Evolutionary conservation across 495 filamentous ascomycete species (phyloP), one percentile per base, ranked within the genome.

Genomic region (Pseudevernia furfuracea): DNA sequence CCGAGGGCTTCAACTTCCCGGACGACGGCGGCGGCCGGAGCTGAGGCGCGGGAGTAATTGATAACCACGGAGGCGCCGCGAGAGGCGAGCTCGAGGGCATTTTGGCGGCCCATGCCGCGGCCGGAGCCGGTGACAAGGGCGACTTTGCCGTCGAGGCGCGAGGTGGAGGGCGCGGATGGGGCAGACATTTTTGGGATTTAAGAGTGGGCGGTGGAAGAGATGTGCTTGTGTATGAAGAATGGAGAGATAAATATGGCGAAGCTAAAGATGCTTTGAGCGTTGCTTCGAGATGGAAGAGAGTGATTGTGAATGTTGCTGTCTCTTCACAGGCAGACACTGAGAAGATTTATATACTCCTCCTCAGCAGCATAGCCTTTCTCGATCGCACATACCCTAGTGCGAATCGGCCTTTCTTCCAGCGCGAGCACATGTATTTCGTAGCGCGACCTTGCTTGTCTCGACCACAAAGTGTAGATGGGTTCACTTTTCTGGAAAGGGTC

Each of bases 1-100:
- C 86, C 85, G 65, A 82, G 79, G 55, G 75, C 70, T 62, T 86
- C 73, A 70, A 93, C 89, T 62, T 84, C 78, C 28, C 75, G 62
- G 64, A 87, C 11, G 81, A 86, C 77, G 85, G 80, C 71, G 84
- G 82, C 76, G 66, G 81, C 81, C 19, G 77, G 72, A 3, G 59
- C 46, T 14, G 67, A 53, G 17, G 68, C 65, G 39, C 66, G 70
- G 30, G 71, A 61, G 59, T 79, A 79, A 68, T 77, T 77, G 59
- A 80, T 69, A 23, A 75, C 75, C 23, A 79, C 28, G 63, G 73
- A 60, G 21, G 77, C 81, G 37, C 81, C 81, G 17, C 76, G 78
- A 6, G 68, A 59, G 63, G 74, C 76, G 46, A 79, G 70, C 55
- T 78, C 75, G 9, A 78, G 67, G 36, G 76, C 75, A 6, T 77